Evolutionary conservation across 371 early-diverging fungal genomes (phyloP), one percentile per base, ranked within the genome.

Genomic region (Dichotomocladium elegans): DNA sequence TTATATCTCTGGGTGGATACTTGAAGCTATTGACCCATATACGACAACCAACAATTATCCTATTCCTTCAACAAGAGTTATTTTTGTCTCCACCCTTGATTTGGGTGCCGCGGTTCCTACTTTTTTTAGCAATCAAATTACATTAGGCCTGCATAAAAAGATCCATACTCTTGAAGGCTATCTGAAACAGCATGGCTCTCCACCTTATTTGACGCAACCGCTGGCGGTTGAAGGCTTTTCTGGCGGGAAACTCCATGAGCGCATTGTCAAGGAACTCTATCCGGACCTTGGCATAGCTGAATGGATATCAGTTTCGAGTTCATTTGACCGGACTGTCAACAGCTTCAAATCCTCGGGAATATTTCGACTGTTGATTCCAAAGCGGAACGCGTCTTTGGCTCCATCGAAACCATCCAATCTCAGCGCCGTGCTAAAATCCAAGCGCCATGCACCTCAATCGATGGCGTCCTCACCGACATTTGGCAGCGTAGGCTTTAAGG

Each of bases 1-100:
- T 10, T 72, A 68, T 37, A 47, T 82, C 11, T 79, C 79, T 15
- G 83, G 80, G 6, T 82, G 83, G 83, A 76, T 82, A 9, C 49
- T 82, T 12, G 83, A 80, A 33, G 57, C 75, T 0, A 70, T 82
- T 11, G 83, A 82, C 24, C 83, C 83, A 1, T 82, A 82, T 35
- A 80, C 74, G 1, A 76, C 82, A 7, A 61, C 70, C 2, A 64
- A 62, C 21, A 80, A 77, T 25, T 78, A 82, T 50, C 83, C 81
- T 1, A 82, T 82, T 14, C 83, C 83, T 4, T 80, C 81, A 1
- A 79, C 73, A 9, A 74, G 81, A 0, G 81, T 74, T 3, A 79
- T 75, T 0, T 74, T 61, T 46, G 70, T 82, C 31, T 70, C 68
- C 2, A 69, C 80, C 6, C 25, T 81, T 17, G 83, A 82, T 53